Evolutionary conservation across 2,329 filamentous ascomycete genomes (phyloP).

Genomic region (Clarireedia paspali): DNA sequence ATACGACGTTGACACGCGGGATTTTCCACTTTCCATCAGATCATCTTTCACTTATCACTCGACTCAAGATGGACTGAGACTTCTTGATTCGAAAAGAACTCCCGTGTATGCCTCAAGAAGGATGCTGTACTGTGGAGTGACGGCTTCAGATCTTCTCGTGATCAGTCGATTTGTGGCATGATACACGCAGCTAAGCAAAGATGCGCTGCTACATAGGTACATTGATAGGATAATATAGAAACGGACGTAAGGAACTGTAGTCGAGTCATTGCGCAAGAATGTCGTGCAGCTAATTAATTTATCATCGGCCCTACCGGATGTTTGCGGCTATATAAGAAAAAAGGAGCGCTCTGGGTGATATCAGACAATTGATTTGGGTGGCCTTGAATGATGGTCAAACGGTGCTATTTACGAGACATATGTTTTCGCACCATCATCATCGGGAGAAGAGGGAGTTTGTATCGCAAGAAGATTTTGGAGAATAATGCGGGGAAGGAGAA

Average conservation of each 20-base stretch:
- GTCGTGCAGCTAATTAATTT: background rate
- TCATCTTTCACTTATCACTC: background rate
- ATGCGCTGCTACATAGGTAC: background rate
- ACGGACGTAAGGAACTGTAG: background rate
- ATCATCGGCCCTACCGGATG: background rate
- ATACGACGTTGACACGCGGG: background rate
- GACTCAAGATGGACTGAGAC: background rate
- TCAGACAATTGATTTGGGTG: background rate
- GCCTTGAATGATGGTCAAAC: background rate
- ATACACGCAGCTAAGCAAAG: background rate
- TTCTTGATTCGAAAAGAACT: background rate
- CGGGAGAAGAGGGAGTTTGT: background rate
- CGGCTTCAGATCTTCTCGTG: background rate
- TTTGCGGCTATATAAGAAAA: background rate
- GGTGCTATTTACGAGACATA: background rate
- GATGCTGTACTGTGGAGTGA: background rate
- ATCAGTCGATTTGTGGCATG: background rate
- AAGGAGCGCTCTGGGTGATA: background rate
- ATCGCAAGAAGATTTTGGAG: background rate
- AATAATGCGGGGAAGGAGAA: background rate
- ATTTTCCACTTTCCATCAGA: background rate
- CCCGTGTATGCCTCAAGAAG: background rate
- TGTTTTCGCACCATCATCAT: background rate
- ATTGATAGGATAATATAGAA: background rate
- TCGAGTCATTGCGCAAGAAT: background rate